Evolutionary conservation across 129 eudicot species (phyloP), one percentile per base, ranked within the genome.

Genomic region (Rutidosis leptorrhynchoides): DNA sequence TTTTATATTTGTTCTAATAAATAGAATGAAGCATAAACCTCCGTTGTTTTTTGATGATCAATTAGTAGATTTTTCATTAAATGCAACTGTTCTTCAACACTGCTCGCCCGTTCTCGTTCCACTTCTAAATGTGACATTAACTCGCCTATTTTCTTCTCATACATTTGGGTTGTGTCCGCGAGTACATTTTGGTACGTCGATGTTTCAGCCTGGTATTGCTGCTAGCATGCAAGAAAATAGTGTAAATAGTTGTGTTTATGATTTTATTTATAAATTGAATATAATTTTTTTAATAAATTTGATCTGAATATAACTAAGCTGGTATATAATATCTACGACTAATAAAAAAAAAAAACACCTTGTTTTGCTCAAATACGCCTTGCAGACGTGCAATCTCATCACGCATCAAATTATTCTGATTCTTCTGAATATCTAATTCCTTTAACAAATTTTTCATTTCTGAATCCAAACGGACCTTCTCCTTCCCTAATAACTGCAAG

Each of bases 161-260:
- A 92, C 94, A 88, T 85, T 61, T 85, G 96, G 72, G 96, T 85
- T 21, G 96, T 92, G 30, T 92, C 96, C 19, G 89, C 95, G 51
- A 92, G 95, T 61, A 86, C 70, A 62, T 85, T 85, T 77, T 88
- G 90, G 78, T 88, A 83, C 59, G 89, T 64, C 11, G 87, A 79
- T 70, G 73, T 77, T 77, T 92, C 98, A 67, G 62, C 80, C 77
- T 88, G 85, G 65, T 81, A 80, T 81, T 81, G 79, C 98, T 92
- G 79, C 74, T 65, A 81, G 68, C 76, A 83, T 55, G 58, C 80
- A 85, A 81, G 74, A 55, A 65, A 90, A 79, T 33, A 71, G 69
- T 69, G 64, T 80, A 69, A 86, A 62, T 67, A 40, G 27, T 28
- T 45, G 11, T 58, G 40, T 68, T 26, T 45, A 55, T 49, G 19